Conservation (phyloP, 176 grass and related monocot genomes). For the Calamus simplicifolius region DNA sequence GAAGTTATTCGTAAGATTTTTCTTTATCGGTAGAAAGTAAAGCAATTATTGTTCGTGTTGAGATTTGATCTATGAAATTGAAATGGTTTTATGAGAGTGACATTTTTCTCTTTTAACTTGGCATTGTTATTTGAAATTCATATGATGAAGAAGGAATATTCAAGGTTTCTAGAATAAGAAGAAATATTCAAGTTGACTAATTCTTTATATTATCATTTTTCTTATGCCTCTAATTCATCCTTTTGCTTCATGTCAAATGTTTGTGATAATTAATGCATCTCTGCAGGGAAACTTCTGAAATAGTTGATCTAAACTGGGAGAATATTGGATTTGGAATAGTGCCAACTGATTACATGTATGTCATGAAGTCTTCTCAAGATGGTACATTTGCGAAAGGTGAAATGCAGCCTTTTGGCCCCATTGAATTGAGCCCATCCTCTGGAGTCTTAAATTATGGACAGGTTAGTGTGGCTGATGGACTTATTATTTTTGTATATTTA, state of each 20-base stretch:
- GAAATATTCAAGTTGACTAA: too few relatives aligned
- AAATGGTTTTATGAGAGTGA: too few relatives aligned
- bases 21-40: too few relatives aligned
- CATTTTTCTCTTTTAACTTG: too few relatives aligned
- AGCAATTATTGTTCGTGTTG: too few relatives aligned
- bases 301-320: conserved; percentile 82
- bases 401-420: conserved; percentile 69
- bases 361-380: conserved; percentile 43
- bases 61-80: too few relatives aligned
- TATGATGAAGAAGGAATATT: too few relatives aligned
- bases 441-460: conserved; percentile 96
- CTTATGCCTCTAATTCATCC: not conserved
- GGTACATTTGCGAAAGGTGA: conserved; percentile 67
- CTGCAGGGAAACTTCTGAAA: conserved; percentile 41
- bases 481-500: too few relatives aligned
- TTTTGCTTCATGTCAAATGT: conserved; percentile 1
- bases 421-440: conserved; percentile 67
- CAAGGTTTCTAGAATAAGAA: too few relatives aligned
- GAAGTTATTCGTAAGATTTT: too few relatives aligned
- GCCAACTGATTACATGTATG: conserved; percentile 82
- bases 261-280: conserved; percentile 4
- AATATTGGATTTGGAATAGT: conserved; percentile 69
- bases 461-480: conserved; percentile 31
- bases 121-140: too few relatives aligned
- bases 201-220: too few relatives aligned